Percentiles rank a stretch among this genome's conserved stretches.
Evolutionary conservation across 805 yeast species (phyloP).

Genomic region (Wickerhamomyces pijperi): DNA sequence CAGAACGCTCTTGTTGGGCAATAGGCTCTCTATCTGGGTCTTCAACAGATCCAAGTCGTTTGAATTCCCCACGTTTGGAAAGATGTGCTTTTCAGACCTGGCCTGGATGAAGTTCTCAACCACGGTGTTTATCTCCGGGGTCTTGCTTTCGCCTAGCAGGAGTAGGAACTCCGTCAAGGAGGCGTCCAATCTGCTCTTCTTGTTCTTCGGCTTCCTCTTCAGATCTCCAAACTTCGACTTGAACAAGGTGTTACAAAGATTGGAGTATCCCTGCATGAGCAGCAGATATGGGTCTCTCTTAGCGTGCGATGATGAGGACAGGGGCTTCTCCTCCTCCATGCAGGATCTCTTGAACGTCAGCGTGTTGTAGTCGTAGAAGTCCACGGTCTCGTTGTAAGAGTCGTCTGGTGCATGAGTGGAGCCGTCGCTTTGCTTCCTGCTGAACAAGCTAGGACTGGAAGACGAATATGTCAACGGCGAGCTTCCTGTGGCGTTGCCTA

Average conservation of each 20-base stretch:
- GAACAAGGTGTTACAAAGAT: constrained; percentile 10
- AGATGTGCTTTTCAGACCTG: constrained; percentile 7
- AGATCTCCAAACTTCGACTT: constrained; percentile 7
- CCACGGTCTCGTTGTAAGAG: constrained; percentile 8
- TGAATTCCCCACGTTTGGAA: constrained; percentile 6
- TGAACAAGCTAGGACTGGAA: not conserved
- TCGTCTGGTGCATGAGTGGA: constrained; percentile 3
- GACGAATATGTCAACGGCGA: not conserved
- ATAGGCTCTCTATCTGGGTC: constrained; percentile 20
- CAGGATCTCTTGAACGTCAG: constrained; percentile 16
- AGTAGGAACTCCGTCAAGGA: constrained; percentile 11
- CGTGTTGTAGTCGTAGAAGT: constrained; percentile 13
- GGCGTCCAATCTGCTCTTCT: constrained; percentile 15
- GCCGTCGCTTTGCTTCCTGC: not conserved
- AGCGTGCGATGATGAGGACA: constrained; percentile 10
- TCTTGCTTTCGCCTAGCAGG: constrained; percentile 14
- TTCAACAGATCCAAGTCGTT: constrained; percentile 19
- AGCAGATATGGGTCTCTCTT: constrained; percentile 14
- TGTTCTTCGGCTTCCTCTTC: constrained; percentile 4
- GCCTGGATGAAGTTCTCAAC: constrained; percentile 12
- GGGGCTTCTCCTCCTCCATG: constrained; percentile 18
- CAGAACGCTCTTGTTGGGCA: constrained; percentile 28
- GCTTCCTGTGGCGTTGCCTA: not conserved
- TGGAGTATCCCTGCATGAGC: constrained; percentile 14
- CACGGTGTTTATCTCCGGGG: constrained; percentile 12